Conservation (phyloP, 2,329 filamentous ascomycete genomes). For the Nannizzia gypsea region DNA sequence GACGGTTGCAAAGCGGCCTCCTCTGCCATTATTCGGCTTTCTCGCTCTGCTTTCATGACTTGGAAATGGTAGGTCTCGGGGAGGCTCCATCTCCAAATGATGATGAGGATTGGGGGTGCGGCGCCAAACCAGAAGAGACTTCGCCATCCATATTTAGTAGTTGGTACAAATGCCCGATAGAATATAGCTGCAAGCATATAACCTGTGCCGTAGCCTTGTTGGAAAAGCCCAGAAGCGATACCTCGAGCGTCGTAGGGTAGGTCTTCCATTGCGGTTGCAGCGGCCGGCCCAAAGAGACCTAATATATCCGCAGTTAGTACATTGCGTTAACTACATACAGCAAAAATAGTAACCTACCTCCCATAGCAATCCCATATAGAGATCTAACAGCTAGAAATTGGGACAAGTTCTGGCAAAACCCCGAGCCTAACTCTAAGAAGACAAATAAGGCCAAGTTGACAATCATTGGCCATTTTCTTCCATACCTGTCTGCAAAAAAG, state of each 20-base stretch:
- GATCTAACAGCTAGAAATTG: constrained; percentile 49
- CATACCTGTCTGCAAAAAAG: constrained; percentile 42
- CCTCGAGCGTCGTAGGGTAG: constrained; percentile 48
- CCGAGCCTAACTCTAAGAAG: constrained; percentile 48
- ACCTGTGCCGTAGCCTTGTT: constrained; percentile 54
- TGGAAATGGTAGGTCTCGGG: constrained; percentile 66
- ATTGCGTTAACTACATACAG: background rate
- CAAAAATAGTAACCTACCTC: constrained; percentile 23
- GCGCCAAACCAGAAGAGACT: constrained; percentile 86
- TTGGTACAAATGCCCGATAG: constrained; percentile 43
- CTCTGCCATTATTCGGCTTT: background rate
- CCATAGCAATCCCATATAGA: constrained; percentile 54
- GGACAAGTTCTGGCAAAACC: constrained; percentile 47
- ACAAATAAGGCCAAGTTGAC: constrained; percentile 52
- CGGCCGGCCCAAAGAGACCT: constrained; percentile 46
- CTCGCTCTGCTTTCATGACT: constrained; percentile 24
- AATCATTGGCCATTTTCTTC: constrained; percentile 49
- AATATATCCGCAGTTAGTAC: background rate
- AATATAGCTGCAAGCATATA: constrained; percentile 51
- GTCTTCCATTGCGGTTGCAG: constrained; percentile 52
- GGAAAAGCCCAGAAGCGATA: constrained; percentile 50
- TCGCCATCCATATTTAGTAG: constrained; percentile 68
- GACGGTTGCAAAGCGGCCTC: background rate
- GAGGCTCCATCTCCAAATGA: constrained; percentile 62
- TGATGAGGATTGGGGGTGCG: constrained; percentile 66